Percentiles rank a stretch among this genome's conserved stretches.
phyloP scores from a whole-genome alignment of 2,329 filamentous ascomycete species.

The Triangularia verruculosa region DNA sequence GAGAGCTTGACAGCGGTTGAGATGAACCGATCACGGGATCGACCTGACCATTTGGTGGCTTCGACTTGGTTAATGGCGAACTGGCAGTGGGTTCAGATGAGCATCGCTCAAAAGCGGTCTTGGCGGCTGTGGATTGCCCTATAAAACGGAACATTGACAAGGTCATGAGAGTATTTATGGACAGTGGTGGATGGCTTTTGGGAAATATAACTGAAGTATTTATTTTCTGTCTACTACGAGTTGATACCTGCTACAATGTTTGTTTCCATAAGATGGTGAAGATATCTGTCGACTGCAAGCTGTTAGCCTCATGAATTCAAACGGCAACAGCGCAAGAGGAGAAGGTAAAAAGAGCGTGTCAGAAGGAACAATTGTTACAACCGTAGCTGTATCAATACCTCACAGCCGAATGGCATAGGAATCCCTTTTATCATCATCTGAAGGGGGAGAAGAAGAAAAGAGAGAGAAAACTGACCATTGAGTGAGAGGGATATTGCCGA shows the following conservation, averaged over 20 bases:
- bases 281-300: neutral
- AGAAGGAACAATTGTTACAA: slow-evolving; percentile 14
- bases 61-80: neutral
- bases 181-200: neutral
- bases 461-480: slow-evolving; percentile 1
- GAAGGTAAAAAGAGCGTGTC: neutral
- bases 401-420: slow-evolving; percentile 9
- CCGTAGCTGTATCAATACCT: slow-evolving; percentile 10
- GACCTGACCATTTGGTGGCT: neutral
- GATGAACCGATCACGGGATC: neutral
- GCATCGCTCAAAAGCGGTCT: neutral
- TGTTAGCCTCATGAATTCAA: slow-evolving; percentile 1
- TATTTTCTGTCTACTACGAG: neutral
- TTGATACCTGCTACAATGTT: neutral
- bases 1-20: neutral
- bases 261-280: neutral
- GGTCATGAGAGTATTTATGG: neutral
- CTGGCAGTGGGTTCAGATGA: neutral
- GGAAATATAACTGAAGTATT: neutral
- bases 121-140: neutral
- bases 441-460: neutral
- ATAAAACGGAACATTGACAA: neutral
- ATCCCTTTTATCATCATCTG: slow-evolving; percentile 12
- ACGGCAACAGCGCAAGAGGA: neutral
- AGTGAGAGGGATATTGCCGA: neutral